Base-by-base conservation (phyloP, 495 filamentous ascomycete genomes). In the Aspergillus olivimuriae region DNA sequence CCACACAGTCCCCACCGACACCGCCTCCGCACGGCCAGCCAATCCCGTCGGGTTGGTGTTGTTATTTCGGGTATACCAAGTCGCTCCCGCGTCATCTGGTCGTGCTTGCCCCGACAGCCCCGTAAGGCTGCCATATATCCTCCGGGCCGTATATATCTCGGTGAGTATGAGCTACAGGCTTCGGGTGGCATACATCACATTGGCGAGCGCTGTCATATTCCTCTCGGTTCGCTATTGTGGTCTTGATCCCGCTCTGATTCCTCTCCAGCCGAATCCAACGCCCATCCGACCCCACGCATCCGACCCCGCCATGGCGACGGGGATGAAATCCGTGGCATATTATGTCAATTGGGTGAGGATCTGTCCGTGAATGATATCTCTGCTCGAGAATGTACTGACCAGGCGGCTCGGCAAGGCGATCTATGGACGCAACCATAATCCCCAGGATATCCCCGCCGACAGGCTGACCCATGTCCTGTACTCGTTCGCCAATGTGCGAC, bases 381-480 rank as follows among this genome's bases (percentile, higher is more conserved):
- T n/a, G n/a, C n/a, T n/a, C n/a, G n/a, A n/a, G n/a, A n/a, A n/a
- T n/a, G n/a, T n/a, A n/a, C n/a, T n/a, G n/a, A n/a, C n/a, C n/a
- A n/a, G n/a, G n/a, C 20, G 33, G n/a, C 33, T 40, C 1, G 12
- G 22, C n/a, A 69, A 88, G 89, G 86, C 82, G 24, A 94, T 94
- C 50, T 94, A 94, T 55, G 86, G 75, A 33, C 75, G 89, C 51
- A 80, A 89, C 48, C 84, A 94, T 62, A 77, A 84, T 28, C 89
- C 90, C 0, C 87, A 94, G 50, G 84, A 95, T 58, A 70, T 98
- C 12, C 91, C 90, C 2, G 86, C 81, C 4, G 78, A 87, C 33
- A 87, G 94, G 41, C 70, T 98, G 22, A 98, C 91, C 0, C 92
- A 98, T 66, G 70, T 97, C 4, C 78, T 96, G 12, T 98, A 95